Conservation (phyloP, 192 early-diverging fungal species). For the Thoreauomyces humboldtii region DNA sequence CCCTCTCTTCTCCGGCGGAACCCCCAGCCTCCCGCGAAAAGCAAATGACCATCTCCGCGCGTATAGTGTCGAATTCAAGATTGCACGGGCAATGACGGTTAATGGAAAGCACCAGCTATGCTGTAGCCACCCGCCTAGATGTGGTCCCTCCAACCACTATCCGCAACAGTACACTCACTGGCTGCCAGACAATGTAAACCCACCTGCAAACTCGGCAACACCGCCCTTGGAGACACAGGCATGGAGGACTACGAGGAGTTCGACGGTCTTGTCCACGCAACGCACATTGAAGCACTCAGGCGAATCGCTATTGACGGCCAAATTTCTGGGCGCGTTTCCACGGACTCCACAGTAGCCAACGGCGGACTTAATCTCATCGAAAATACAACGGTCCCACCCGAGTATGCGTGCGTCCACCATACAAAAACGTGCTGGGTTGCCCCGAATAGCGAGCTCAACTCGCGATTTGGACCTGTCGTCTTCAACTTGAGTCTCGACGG, state of each 20-base stretch:
- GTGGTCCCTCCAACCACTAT: not conserved
- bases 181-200: not conserved
- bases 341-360: conserved; percentile 5
- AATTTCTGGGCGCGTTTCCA: not conserved
- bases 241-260: conserved; percentile 5
- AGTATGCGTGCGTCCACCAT: no score
- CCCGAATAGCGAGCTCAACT: no score
- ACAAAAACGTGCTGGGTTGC: no score
- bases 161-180: conserved; percentile 10
- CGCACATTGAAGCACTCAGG: not conserved
- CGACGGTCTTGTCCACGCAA: conserved; percentile 8
- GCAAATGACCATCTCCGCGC: no score
- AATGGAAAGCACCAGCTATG: no score
- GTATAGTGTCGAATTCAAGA: no score
- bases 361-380: conserved; percentile 3
- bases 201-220: not conserved
- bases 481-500: no score
- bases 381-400: no score
- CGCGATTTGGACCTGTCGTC: no score
- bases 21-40: no score
- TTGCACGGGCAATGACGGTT: no score
- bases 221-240: conserved; percentile 1
- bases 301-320: not conserved
- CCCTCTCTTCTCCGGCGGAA: no score
- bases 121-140: conserved; percentile 7